These are phyloP conservation scores for Penicillium ochrochloron DNA, from an alignment of 495 filamentous ascomycete species.

Conservation along the genomic window DNA sequence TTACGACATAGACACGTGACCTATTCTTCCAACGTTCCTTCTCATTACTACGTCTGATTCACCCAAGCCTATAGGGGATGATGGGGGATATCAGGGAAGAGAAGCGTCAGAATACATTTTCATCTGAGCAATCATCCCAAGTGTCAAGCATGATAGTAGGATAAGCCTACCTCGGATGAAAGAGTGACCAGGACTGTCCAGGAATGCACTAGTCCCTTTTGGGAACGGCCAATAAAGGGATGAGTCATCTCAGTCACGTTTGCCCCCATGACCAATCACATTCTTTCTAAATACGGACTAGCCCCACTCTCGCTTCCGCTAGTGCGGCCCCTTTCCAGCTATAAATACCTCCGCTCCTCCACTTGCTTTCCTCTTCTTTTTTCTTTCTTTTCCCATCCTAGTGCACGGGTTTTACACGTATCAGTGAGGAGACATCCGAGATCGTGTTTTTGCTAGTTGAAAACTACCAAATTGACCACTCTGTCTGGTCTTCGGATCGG, in stretches of 20 bases:
- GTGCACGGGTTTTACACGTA: constrained; percentile 61
- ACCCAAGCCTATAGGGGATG: background rate
- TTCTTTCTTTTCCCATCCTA: constrained; percentile 54
- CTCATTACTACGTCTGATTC: background rate
- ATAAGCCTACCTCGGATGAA: background rate
- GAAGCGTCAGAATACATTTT: too few relatives aligned
- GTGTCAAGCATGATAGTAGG: background rate
- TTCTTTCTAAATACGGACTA: background rate
- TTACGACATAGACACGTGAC: constrained; percentile 33
- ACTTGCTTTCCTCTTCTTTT: constrained; percentile 35
- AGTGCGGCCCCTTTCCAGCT: constrained; percentile 24
- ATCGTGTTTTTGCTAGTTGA: constrained; percentile 65
- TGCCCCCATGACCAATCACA: background rate
- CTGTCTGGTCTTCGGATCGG: constrained; percentile 49
- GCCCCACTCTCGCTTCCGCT: constrained; percentile 37
- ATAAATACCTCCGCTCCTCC: constrained; percentile 27
- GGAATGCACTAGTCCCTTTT: constrained; percentile 15
- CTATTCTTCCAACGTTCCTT: background rate
- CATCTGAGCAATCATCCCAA: background rate
- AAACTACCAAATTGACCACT: constrained; percentile 60
- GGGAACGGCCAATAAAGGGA: background rate
- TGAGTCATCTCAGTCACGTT: constrained; percentile 11
- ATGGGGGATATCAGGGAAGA: too few relatives aligned
- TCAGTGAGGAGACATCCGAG: constrained; percentile 64
- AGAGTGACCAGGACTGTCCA: background rate